A percentile compares a stretch with the other conserved stretches of the same genome.
These are phyloP conservation scores for Ceratocystiopsis minuta DNA, from an alignment of 2,329 filamentous ascomycete species.

Conservation along the genomic window DNA sequence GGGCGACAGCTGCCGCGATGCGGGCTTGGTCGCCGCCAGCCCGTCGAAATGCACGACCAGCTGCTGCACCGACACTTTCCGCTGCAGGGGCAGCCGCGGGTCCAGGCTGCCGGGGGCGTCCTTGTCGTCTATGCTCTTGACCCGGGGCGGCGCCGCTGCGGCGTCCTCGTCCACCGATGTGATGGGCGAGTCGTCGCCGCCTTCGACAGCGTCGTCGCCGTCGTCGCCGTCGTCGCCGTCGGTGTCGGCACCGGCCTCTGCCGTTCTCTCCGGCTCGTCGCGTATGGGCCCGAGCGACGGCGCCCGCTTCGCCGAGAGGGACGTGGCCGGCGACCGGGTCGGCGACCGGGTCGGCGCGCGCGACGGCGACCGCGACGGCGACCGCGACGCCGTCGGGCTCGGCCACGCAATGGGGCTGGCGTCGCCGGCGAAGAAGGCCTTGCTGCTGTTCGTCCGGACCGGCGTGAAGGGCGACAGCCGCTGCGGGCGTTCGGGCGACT, in stretches of 20 bases:
- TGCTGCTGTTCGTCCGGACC: slow-evolving; percentile 15
- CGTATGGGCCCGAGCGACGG: neutral
- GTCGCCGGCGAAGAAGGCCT: slow-evolving; percentile 10
- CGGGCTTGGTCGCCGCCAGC: neutral
- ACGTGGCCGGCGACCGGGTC: neutral
- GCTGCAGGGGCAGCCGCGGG: slow-evolving; percentile 9
- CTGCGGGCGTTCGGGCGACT: too few relatives aligned
- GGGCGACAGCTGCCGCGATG: neutral
- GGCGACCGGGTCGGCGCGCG: neutral
- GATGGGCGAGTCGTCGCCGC: slow-evolving; percentile 25
- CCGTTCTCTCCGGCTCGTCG: neutral
- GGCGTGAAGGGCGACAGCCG: slow-evolving; percentile 9
- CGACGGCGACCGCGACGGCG: neutral
- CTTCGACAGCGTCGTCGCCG: slow-evolving; percentile 14
- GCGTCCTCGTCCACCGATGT: slow-evolving; percentile 26
- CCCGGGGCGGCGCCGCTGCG: slow-evolving; percentile 6
- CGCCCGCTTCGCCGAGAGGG: neutral
- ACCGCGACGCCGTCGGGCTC: neutral
- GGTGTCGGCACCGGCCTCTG: neutral
- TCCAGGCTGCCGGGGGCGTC: too few relatives aligned
- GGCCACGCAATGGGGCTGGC: slow-evolving; percentile 24
- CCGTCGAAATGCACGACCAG: slow-evolving; percentile 33
- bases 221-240: slow-evolving; percentile 10
- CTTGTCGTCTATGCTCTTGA: too few relatives aligned
- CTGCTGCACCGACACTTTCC: slow-evolving; percentile 26